Percentiles rank a stretch among this genome's conserved stretches.
phyloP scores from a whole-genome alignment of 2,329 filamentous ascomycete genomes.

The Talaromyces sp. region DNA sequence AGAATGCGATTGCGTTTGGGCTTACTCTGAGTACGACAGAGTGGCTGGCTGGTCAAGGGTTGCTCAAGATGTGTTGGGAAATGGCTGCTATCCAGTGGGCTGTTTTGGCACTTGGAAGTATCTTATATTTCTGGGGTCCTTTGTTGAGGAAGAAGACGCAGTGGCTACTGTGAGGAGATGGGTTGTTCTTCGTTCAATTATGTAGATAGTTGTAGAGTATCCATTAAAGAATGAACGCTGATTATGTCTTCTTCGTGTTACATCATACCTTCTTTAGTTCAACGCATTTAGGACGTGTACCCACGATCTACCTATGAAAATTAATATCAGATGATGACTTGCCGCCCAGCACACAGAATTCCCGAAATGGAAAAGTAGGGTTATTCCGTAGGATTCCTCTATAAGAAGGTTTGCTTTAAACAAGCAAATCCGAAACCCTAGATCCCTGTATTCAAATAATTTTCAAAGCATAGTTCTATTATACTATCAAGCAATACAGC shows the following conservation, averaged over 20 bases:
- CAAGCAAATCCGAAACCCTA: no score
- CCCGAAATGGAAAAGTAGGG: background rate
- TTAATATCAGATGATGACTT: background rate
- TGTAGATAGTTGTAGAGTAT: background rate
- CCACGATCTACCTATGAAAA: background rate
- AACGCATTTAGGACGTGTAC: background rate
- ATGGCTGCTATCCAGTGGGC: constrained; percentile 36
- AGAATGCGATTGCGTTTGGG: constrained; percentile 28
- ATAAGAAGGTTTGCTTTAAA: no score
- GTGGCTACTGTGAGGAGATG: background rate
- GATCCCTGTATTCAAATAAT: background rate
- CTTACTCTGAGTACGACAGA: constrained; percentile 26
- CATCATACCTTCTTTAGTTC: background rate
- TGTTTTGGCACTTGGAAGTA: constrained; percentile 27
- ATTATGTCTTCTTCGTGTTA: background rate
- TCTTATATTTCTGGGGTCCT: constrained; percentile 32
- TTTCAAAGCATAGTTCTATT: background rate
- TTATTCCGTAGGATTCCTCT: background rate
- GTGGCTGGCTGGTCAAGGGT: constrained; percentile 29
- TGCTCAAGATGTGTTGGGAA: constrained; percentile 36
- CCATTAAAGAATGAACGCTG: background rate
- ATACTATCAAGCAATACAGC: background rate
- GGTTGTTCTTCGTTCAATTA: background rate
- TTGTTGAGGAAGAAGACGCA: constrained; percentile 19
- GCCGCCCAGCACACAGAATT: background rate